Evolutionary conservation across 1,284 basidiomycete species (phyloP).

Genomic region (Sporisorium exsertum): DNA sequence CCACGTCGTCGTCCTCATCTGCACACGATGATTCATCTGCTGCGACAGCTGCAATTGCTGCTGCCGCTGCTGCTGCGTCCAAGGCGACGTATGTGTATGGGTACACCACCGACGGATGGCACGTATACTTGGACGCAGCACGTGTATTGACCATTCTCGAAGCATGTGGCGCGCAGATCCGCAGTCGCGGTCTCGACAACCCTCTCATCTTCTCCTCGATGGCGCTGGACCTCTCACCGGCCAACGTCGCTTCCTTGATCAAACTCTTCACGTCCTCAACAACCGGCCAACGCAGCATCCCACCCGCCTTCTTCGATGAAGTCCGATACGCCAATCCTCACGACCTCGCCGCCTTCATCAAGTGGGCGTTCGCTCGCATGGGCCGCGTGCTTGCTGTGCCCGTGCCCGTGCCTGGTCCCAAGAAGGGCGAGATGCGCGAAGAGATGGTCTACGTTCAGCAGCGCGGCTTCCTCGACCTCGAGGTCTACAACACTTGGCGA

Average conservation of each 20-base stretch:
- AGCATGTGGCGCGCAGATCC: slow-evolving; percentile 57
- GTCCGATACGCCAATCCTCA: slow-evolving; percentile 63
- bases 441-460: slow-evolving; percentile 66
- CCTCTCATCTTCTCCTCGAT: slow-evolving; percentile 67
- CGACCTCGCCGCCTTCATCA: slow-evolving; percentile 66
- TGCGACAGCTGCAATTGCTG: neutral
- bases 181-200: slow-evolving; percentile 61
- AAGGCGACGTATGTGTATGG: slow-evolving; percentile 49
- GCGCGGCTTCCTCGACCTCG: slow-evolving; percentile 63
- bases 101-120: slow-evolving; percentile 58
- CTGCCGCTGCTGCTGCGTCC: neutral
- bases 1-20: neutral
- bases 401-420: slow-evolving; percentile 24
- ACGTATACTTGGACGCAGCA: slow-evolving; percentile 51
- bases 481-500: slow-evolving; percentile 63
- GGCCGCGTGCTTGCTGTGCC: slow-evolving; percentile 63
- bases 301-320: slow-evolving; percentile 51
- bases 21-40: slow-evolving; percentile 8
- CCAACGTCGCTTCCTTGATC: slow-evolving; percentile 56
- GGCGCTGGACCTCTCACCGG: slow-evolving; percentile 63
- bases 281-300: slow-evolving; percentile 11
- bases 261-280: slow-evolving; percentile 30
- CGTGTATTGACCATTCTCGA: slow-evolving; percentile 49
- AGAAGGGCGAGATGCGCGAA: slow-evolving; percentile 51
- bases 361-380: slow-evolving; percentile 67